Evolutionary conservation across 805 yeast genomes (phyloP), one percentile per base, ranked within the genome.

Genomic region (Wickerhamomyces kurtzmanii): DNA sequence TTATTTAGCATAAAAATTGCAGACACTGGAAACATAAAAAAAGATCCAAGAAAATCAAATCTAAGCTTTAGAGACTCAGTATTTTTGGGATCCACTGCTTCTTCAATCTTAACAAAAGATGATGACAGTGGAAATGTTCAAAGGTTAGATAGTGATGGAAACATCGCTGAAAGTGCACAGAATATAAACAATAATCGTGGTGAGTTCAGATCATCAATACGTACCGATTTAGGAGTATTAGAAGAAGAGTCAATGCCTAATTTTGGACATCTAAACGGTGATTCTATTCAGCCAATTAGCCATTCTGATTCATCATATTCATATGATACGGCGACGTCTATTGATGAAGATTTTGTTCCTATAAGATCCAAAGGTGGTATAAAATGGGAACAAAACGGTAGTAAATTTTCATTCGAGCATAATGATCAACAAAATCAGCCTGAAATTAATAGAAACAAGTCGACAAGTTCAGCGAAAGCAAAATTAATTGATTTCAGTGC

Each of bases 1-100:
- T 65, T 86, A 26, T 66, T 85, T 45, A 79, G 83, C 5, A 84
- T 86, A 21, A 68, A 85, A 43, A 61, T 85, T 23, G 85, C 81
- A 3, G 81, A 78, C 21, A 81, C 76, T 34, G 57, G 56, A 17
- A 51, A 51, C 21, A 45, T 65, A 16, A 55, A 56, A 21, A 61
- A 65, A 34, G 62, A 59, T 29, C 63, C 65, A 13, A 50, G 58
- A 32, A 61, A 60, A 37, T 55, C 65, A 2, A 51, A 55, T 15
- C 31, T 61, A 22, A 57, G 54, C 7, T 39, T 52, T 30, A 50
- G 66, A 39, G 68, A 61, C 31, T 61, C 68, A 1, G 65, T 52
- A 2, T 60, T 61, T 32, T 36, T 50, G 34, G 51, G 50, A 0
- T 38, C 46, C 11, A 38, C 43, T 0, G 41, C 43, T 2, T 44